Base-by-base conservation (phyloP, 352 stramenopile species). In the Phytophthora pinifolia region DNA sequence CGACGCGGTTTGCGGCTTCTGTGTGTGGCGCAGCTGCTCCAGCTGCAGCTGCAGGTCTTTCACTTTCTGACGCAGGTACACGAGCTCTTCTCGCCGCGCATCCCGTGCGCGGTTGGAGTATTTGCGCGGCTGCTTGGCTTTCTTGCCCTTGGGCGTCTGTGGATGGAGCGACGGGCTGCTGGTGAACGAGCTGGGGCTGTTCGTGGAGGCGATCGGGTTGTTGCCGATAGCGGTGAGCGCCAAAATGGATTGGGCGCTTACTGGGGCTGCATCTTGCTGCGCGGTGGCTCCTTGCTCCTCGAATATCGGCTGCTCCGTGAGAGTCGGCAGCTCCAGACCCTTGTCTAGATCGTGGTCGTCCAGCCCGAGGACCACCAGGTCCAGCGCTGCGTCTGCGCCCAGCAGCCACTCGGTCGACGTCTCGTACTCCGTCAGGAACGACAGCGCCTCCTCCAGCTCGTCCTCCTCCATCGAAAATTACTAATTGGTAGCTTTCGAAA, bases 381-480 rank as follows among this genome's bases (percentile, higher is more conserved):
- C 50, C 39, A 70, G 25, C 36, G 42, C 42, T 10, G 37, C 27
- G 17, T 69, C 54, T n/a, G 46, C 31, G 3, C 25, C 60, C 12
- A 74, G 34, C 18, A 72, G 46, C 67, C 67, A 73, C 32, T 64
- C 60, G 12, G 50, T 58, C 9, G 62, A 74, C n/a, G 46, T 27
- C 48, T 83, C 70, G 46, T 59, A 79, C 31, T 79, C 57, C 18
- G 45, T 56, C 22, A 78, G 61, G 46, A 76, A 79, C 17, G 70
- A 72, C 10, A 71, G 44, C 43, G 72, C 70, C 39, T 70, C 69
- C 60, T 76, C 49, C 41, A 83, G 58, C 55, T 63, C 48, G 31
- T 60, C 58, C 6, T 59, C 14, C 9, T 62, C 54, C 25, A 55
- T 47, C n/a, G n/a, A n/a, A n/a, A n/a, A n/a, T n/a, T n/a, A n/a